These are phyloP conservation scores for Heimioporus sp. DNA, from an alignment of 768 basidiomycete genomes.

Conservation along the genomic window DNA sequence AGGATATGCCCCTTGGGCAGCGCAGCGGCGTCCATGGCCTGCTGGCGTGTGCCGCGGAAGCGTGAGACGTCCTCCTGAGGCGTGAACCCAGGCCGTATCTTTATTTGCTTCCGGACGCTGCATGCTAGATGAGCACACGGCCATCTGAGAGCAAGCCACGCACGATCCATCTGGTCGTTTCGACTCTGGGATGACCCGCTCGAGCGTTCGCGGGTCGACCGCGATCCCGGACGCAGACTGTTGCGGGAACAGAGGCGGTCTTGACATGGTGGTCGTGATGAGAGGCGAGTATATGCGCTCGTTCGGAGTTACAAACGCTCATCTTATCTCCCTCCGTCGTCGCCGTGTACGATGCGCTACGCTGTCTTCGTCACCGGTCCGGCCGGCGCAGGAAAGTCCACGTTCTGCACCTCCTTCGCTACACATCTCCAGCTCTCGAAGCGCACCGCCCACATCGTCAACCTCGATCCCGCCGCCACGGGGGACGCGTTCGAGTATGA, in stretches of 20 bases:
- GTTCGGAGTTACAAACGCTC: conserved; percentile 29
- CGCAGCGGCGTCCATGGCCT: conserved; percentile 60
- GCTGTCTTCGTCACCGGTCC: conserved; percentile 92
- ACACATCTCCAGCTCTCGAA: conserved; percentile 84
- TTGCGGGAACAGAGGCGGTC: conserved; percentile 71
- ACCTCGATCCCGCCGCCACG: conserved; percentile 93
- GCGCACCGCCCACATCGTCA: conserved; percentile 88
- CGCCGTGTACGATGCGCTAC: conserved; percentile 63
- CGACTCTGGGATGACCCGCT: conserved; percentile 87
- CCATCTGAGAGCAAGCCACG: conserved; percentile 9
- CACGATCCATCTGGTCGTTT: conserved; percentile 84
- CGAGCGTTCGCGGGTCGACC: conserved; percentile 80
- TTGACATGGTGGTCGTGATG: conserved; percentile 51
- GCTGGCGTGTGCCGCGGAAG: conserved; percentile 77
- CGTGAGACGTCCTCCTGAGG: conserved; percentile 92
- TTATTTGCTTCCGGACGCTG: conserved; percentile 84
- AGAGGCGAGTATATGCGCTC: too few relatives aligned
- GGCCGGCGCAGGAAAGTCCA: conserved; percentile 97
- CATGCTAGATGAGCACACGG: conserved; percentile 7
- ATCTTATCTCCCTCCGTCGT: conserved; percentile 10
- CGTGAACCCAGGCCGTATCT: conserved; percentile 89
- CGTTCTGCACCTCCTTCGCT: conserved; percentile 84
- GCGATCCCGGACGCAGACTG: conserved; percentile 77
- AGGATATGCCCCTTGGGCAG: conserved; percentile 80
- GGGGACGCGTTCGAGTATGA: conserved; percentile 87